These are phyloP conservation scores for Amaranthus palmeri DNA, from an alignment of 148 eudicot species.

Conservation along the genomic window DNA sequence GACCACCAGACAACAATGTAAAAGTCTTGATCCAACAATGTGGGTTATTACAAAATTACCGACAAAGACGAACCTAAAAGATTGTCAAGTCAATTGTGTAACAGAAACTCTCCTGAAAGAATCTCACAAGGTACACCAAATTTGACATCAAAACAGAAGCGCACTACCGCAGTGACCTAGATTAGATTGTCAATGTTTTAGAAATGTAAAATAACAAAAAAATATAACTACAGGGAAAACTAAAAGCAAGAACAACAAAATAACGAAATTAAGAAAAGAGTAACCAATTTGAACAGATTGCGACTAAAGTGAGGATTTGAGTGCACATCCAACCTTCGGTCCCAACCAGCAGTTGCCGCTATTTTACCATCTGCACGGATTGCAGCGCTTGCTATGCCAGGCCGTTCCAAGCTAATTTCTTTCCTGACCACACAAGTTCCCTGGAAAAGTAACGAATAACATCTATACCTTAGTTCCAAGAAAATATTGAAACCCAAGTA, in stretches of 20 bases:
- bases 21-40: too few relatives aligned
- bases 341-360: conserved; percentile 95
- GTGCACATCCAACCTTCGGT: conserved; percentile 55
- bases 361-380: conserved; percentile 75
- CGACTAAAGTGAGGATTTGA: background rate
- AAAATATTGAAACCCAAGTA: background rate
- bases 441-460: conserved; percentile 23
- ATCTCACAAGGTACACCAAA: background rate
- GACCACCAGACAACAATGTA: too few relatives aligned
- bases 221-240: background rate
- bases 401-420: conserved; percentile 82
- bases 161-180: too few relatives aligned
- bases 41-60: too few relatives aligned
- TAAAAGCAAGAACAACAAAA: background rate
- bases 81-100: background rate
- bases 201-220: background rate
- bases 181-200: background rate
- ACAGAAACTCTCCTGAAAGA: background rate
- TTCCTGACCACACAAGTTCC: conserved; percentile 68
- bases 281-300: background rate
- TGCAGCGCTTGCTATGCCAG: conserved; percentile 69
- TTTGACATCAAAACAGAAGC: background rate
- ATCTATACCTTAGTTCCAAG: background rate
- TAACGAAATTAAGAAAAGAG: background rate
- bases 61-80: background rate